Evolutionary conservation across 495 filamentous ascomycete species (phyloP).

Genomic region (Eremomyces bilateralis): DNA sequence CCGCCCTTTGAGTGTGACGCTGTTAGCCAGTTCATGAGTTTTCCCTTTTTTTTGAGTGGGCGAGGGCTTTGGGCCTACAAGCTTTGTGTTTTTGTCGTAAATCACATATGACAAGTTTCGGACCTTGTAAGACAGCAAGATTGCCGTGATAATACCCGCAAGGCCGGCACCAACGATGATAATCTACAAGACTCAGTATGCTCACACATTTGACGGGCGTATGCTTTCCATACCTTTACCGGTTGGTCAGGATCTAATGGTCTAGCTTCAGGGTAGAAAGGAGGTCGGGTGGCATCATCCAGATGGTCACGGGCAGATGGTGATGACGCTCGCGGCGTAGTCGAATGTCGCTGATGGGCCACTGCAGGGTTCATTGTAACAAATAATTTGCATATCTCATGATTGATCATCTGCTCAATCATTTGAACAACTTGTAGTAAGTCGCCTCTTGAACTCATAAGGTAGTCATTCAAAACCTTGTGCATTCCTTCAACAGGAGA

Average conservation of each 20-base stretch:
- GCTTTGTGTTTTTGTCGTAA: constrained; percentile 3
- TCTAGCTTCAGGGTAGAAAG: not conserved
- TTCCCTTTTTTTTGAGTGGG: constrained; percentile 1
- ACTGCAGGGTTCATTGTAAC: no score
- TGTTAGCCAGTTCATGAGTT: constrained; percentile 1
- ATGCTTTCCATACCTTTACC: not conserved
- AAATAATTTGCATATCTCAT: no score
- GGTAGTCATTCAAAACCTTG: no score
- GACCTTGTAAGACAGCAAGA: constrained; percentile 34
- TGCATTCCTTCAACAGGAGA: no score
- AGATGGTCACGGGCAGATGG: no score
- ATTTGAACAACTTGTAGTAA: no score
- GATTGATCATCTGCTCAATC: no score
- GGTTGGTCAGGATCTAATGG: not conserved
- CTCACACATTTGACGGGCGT: no score
- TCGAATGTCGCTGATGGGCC: no score
- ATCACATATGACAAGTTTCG: constrained; percentile 26
- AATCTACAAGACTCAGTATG: constrained; percentile 15
- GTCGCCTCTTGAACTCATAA: no score
- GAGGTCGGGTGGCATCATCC: no score
- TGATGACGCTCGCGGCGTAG: no score
- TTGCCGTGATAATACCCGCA: constrained; percentile 37
- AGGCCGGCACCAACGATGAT: constrained; percentile 46
- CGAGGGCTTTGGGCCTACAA: constrained; percentile 1
- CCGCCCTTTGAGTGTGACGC: not conserved